Evolutionary conservation across 192 early-diverging fungal genomes (phyloP).

Genomic region (Jimgerdemannia lactiflua): DNA sequence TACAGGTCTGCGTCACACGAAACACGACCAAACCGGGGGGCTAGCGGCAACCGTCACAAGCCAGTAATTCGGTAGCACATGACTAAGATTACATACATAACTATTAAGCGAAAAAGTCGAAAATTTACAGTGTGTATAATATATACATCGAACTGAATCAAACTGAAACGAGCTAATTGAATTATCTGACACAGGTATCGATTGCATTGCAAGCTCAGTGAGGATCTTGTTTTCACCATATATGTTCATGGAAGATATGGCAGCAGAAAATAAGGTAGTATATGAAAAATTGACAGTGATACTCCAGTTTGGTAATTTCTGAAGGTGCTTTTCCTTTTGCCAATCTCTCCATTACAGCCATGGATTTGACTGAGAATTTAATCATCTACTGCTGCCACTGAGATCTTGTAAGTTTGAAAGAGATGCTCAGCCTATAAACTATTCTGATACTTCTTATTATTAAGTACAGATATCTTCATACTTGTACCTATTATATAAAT

Average conservation of each 20-base stretch:
- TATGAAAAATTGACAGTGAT: neutral
- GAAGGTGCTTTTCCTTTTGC: neutral
- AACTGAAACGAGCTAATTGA: no score
- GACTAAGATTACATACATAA: no score
- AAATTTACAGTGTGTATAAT: no score
- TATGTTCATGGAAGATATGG: neutral
- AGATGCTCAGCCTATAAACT: neutral
- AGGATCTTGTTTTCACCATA: neutral
- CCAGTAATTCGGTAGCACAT: no score
- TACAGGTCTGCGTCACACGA: no score
- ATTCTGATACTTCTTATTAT: neutral
- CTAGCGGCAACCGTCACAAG: no score
- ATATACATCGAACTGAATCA: no score
- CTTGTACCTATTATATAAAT: neutral
- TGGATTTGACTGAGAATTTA: neutral
- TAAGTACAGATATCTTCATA: neutral
- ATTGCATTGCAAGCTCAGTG: no score
- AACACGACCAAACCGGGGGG: no score
- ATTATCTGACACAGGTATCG: no score
- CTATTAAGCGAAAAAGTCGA: no score
- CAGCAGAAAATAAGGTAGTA: neutral
- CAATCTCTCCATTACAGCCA: neutral
- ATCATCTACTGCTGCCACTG: neutral
- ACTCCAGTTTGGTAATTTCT: neutral
- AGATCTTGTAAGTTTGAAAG: neutral